Evolutionary conservation across 2,329 filamentous ascomycete genomes (phyloP).

Genomic region (Macroventuria anomochaeta): DNA sequence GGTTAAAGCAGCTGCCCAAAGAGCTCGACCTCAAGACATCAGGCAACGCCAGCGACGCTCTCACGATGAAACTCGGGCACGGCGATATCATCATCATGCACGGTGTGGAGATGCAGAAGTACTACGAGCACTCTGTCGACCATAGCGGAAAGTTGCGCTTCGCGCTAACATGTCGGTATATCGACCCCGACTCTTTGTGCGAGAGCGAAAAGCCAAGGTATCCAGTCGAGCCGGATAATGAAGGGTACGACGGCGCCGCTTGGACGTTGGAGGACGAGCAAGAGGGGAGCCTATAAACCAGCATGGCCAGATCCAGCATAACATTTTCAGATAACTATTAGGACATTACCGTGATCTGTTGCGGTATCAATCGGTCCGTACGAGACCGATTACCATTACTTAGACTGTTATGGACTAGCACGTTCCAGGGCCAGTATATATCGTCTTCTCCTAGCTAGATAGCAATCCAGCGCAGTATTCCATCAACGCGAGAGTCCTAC

Average conservation of each 20-base stretch:
- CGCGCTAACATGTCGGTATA: conserved; percentile 63
- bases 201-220: conserved; percentile 48
- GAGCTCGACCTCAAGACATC: conserved; percentile 46
- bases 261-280: neutral
- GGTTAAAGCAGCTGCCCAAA: conserved; percentile 44
- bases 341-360: too few relatives aligned
- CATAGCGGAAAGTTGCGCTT: conserved; percentile 61
- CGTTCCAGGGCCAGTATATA: too few relatives aligned
- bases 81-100: conserved; percentile 72
- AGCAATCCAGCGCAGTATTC: too few relatives aligned
- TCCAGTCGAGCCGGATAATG: conserved; percentile 44
- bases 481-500: too few relatives aligned
- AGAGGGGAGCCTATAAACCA: neutral
- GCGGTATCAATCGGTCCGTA: too few relatives aligned
- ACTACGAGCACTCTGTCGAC: conserved; percentile 65
- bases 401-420: too few relatives aligned
- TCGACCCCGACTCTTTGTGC: conserved; percentile 53
- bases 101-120: conserved; percentile 63
- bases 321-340: too few relatives aligned
- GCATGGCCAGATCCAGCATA: too few relatives aligned
- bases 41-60: conserved; percentile 42
- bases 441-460: too few relatives aligned
- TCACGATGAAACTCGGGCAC: conserved; percentile 62
- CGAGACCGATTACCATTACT: too few relatives aligned
- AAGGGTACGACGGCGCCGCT: conserved; percentile 48